These are phyloP conservation scores for Leishmania tarentolae DNA, from an alignment of 208 protist species.

Conservation along the genomic window DNA sequence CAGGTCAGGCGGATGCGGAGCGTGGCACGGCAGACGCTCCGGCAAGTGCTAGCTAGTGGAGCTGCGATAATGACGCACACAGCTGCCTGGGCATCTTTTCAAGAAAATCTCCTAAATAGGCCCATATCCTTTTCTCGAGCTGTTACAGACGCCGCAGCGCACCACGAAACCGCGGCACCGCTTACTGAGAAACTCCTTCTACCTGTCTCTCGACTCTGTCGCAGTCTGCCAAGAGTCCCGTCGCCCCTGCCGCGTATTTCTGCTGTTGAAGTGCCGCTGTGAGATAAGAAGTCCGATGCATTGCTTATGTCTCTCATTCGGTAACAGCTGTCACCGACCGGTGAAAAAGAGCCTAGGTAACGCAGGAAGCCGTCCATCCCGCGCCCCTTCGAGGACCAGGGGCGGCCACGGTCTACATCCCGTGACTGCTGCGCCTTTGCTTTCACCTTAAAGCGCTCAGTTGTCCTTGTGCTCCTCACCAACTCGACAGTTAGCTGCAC, in stretches of 20 bases:
- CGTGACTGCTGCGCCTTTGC: conserved; percentile 4
- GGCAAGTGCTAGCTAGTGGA: neutral
- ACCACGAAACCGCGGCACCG: conserved; percentile 2
- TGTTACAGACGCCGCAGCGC: conserved; percentile 8
- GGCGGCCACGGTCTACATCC: conserved; percentile 6
- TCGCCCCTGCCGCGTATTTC: neutral
- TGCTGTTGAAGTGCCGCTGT: neutral
- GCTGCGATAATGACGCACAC: neutral
- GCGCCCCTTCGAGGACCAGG: conserved; percentile 15
- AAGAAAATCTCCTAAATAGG: conserved; percentile 28
- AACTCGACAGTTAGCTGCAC: neutral
- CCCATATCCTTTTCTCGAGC: conserved; percentile 23
- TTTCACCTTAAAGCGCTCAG: conserved; percentile 5
- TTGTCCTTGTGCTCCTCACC: neutral
- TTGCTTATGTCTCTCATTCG: neutral
- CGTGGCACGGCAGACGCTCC: conserved; percentile 4
- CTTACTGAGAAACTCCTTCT: neutral
- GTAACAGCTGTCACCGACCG: neutral
- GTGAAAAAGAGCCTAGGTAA: neutral
- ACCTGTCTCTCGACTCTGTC: neutral
- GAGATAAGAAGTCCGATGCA: neutral
- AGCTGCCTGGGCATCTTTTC: conserved; percentile 12
- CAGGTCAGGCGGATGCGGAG: neutral
- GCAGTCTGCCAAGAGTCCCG: neutral
- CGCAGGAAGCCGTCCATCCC: conserved; percentile 22